These are phyloP conservation scores for Hygrocybe punicea DNA, from an alignment of 768 basidiomycete genomes.

Conservation along the genomic window DNA sequence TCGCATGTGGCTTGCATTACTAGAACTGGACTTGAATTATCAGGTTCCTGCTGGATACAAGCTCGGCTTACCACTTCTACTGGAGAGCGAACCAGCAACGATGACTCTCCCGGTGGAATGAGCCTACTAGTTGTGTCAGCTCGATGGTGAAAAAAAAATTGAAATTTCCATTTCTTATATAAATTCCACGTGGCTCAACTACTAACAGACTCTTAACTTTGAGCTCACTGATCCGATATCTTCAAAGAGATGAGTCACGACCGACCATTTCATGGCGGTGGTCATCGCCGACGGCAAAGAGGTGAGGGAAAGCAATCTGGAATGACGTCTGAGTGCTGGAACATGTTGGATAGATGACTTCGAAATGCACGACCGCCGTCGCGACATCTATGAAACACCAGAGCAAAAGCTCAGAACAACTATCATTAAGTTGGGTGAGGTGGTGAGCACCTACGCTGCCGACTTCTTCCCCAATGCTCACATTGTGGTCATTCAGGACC, in stretches of 20 bases:
- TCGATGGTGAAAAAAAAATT: not conserved
- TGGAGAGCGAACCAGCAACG: not conserved
- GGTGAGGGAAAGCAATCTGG: conserved; percentile 42
- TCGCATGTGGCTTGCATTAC: conserved; percentile 72
- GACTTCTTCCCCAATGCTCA: not conserved
- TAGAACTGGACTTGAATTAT: conserved; percentile 17
- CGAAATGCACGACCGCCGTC: conserved; percentile 47
- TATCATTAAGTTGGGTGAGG: conserved; percentile 76
- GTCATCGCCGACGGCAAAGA: conserved; percentile 49
- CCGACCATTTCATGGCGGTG: conserved; percentile 47
- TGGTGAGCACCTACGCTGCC: conserved; percentile 48
- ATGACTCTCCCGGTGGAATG: not conserved
- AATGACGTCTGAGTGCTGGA: conserved; percentile 18
- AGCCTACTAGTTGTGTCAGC: too few species aligned
- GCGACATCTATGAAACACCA: conserved; percentile 63
- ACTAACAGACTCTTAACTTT: conserved; percentile 13
- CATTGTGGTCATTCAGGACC: conserved; percentile 48
- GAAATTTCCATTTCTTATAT: too few species aligned
- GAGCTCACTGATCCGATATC: not conserved
- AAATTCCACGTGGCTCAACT: not conserved
- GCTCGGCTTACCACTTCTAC: not conserved
- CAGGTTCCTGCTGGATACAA: not conserved
- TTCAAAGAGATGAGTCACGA: conserved; percentile 52
- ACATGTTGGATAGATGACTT: conserved; percentile 53
- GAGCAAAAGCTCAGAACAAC: conserved; percentile 65